Conservation (phyloP, 345 rosid species). For the Pistacia atlantica region DNA sequence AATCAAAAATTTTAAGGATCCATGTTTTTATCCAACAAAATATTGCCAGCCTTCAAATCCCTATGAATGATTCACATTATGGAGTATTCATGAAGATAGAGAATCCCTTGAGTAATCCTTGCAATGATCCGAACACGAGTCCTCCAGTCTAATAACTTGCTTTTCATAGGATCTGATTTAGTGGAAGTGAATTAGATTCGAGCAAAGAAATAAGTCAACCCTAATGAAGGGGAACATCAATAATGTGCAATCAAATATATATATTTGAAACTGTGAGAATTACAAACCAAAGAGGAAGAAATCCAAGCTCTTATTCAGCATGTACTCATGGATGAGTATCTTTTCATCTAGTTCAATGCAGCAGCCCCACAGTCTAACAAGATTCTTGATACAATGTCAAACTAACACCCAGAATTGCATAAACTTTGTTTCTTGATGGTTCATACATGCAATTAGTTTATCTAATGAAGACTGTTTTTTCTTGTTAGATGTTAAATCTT, state of each 20-base stretch:
- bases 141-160: constrained; percentile 11
- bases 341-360: constrained; percentile 41
- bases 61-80: constrained; percentile 13
- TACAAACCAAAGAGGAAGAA: constrained; percentile 49
- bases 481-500: too few relatives aligned
- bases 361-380: constrained; percentile 33
- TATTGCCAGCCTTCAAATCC: constrained; percentile 26
- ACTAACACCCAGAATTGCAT: too few relatives aligned
- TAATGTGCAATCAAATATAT: too few relatives aligned
- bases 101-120: constrained; percentile 14
- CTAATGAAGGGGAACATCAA: too few relatives aligned
- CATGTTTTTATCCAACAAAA: constrained; percentile 45
- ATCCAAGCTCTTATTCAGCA: constrained; percentile 38
- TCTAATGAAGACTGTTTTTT: too few relatives aligned
- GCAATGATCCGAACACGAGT: constrained; percentile 24
- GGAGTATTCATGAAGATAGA: constrained; percentile 10
- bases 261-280: background rate
- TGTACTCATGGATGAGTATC: constrained; percentile 26
- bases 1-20: constrained; percentile 53
- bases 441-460: too few relatives aligned
- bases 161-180: constrained; percentile 11
- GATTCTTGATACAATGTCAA: background rate
- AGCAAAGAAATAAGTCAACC: too few relatives aligned
- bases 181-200: background rate
- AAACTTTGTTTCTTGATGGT: constrained; percentile 25